A percentile compares a stretch with the other conserved stretches of the same genome.
phyloP scores from a whole-genome alignment of 495 filamentous ascomycete genomes.

The Chaetomium cochliodes region DNA sequence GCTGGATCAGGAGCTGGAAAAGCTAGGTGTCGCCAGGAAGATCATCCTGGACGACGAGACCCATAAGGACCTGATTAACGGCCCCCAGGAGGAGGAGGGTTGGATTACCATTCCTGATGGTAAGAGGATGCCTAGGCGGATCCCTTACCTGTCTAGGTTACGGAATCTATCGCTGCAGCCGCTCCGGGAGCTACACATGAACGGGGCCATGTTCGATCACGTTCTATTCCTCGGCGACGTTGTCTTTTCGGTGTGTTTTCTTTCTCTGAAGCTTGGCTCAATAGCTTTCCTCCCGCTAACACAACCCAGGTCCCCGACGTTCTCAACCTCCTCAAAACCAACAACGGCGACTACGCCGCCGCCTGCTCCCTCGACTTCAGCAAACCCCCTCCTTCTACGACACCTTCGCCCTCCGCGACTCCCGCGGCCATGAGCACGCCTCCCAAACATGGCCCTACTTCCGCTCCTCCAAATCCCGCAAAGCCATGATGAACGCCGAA shows the following conservation, averaged over 20 bases:
- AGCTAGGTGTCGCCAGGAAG: slow-evolving; percentile 51
- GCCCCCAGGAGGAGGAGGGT: slow-evolving; percentile 45
- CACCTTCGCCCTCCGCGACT: slow-evolving; percentile 80
- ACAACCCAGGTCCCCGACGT: slow-evolving; percentile 51
- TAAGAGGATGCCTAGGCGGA: slow-evolving; percentile 56
- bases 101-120: slow-evolving; percentile 58
- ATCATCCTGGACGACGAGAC: slow-evolving; percentile 56
- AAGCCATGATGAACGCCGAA: slow-evolving; percentile 52
- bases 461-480: slow-evolving; percentile 55
- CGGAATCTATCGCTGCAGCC: slow-evolving; percentile 58
- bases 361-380: slow-evolving; percentile 79
- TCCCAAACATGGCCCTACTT: slow-evolving; percentile 80
- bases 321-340: slow-evolving; percentile 66
- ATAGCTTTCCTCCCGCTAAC: slow-evolving; percentile 6
- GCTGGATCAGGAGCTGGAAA: slow-evolving; percentile 56
- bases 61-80: slow-evolving; percentile 56
- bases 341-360: slow-evolving; percentile 70
- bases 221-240: slow-evolving; percentile 76
- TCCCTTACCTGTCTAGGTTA: slow-evolving; percentile 64
- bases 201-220: slow-evolving; percentile 60
- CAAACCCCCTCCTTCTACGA: slow-evolving; percentile 70
- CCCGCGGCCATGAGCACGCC: slow-evolving; percentile 57
- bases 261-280: background rate
- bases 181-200: slow-evolving; percentile 48
- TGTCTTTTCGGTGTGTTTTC: slow-evolving; percentile 60